phyloP scores from a whole-genome alignment of 2,329 filamentous ascomycete genomes.

The Mollisiaceae sp. region DNA sequence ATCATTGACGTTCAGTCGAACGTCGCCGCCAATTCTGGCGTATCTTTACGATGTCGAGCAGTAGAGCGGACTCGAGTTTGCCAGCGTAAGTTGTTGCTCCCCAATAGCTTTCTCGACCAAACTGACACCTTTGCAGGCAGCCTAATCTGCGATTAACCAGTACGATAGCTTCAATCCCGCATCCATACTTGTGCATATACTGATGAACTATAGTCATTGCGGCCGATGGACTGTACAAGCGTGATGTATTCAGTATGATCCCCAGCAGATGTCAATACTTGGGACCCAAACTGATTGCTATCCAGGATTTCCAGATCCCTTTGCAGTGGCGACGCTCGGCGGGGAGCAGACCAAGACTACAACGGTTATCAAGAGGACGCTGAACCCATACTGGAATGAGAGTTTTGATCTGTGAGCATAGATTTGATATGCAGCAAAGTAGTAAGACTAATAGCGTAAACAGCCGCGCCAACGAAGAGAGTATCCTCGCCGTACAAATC shows the following conservation, averaged over 20 bases:
- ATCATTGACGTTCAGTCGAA: conserved; percentile 43
- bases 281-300: conserved; percentile 29
- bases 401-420: conserved; percentile 85
- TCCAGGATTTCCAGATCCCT: conserved; percentile 93
- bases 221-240: conserved; percentile 96
- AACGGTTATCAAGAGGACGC: conserved; percentile 91
- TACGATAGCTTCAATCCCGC: conserved; percentile 51
- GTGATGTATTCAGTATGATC: conserved; percentile 95
- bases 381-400: conserved; percentile 99
- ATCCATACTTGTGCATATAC: conserved; percentile 32
- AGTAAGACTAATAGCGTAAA: conserved; percentile 21
- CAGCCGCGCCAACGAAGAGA: conserved; percentile 91
- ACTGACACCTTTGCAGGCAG: conserved; percentile 57
- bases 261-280: background rate
- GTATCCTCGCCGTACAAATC: conserved; percentile 95
- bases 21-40: conserved; percentile 40
- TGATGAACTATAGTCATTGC: conserved; percentile 80
- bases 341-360: conserved; percentile 99
- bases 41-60: conserved; percentile 50
- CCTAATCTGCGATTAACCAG: conserved; percentile 93
- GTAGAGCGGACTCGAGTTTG: conserved; percentile 63
- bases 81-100: conserved; percentile 59
- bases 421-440: conserved; percentile 31
- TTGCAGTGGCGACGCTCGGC: conserved; percentile 94
- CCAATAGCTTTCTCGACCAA: conserved; percentile 13